Evolutionary conservation across 1,284 basidiomycete species (phyloP).

Genomic region (Pseudomicrostroma phylloplanum): DNA sequence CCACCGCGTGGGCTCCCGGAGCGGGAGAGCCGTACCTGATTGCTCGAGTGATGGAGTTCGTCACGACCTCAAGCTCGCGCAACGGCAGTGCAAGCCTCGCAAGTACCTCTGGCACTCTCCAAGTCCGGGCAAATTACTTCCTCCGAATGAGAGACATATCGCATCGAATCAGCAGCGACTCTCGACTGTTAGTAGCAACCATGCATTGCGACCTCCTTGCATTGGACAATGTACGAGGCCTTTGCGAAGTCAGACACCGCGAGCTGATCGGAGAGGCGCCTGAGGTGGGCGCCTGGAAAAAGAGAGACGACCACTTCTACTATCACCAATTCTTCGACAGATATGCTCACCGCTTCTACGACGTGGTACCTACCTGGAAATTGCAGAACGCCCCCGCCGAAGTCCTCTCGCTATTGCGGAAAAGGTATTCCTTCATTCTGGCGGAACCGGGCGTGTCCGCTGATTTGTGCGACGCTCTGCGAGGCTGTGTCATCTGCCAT

Average conservation of each 20-base stretch:
- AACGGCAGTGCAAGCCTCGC: slow-evolving; percentile 63
- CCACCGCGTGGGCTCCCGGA: slow-evolving; percentile 78
- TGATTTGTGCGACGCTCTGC: slow-evolving; percentile 78
- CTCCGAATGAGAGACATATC: slow-evolving; percentile 83
- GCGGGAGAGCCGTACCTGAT: slow-evolving; percentile 83
- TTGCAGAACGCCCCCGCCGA: slow-evolving; percentile 65
- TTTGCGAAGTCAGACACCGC: slow-evolving; percentile 85
- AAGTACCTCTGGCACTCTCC: slow-evolving; percentile 38
- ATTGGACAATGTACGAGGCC: slow-evolving; percentile 79
- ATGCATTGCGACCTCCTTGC: slow-evolving; percentile 93
- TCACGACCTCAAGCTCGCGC: slow-evolving; percentile 68
- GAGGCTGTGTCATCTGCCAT: slow-evolving; percentile 73
- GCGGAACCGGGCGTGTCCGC: slow-evolving; percentile 85
- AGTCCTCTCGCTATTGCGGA: slow-evolving; percentile 56
- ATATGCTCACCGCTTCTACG: slow-evolving; percentile 96
- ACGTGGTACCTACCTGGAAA: slow-evolving; percentile 79
- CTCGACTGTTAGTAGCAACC: slow-evolving; percentile 80
- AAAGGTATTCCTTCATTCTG: slow-evolving; percentile 88
- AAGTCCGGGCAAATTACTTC: slow-evolving; percentile 82
- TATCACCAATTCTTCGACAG: slow-evolving; percentile 90
- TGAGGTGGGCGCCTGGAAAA: slow-evolving; percentile 89
- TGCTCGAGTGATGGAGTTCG: slow-evolving; percentile 90
- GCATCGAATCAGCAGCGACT: slow-evolving; percentile 75
- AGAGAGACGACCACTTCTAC: slow-evolving; percentile 87
- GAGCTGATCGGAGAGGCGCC: slow-evolving; percentile 70